Conservation (phyloP, 306 rosid genomes). For the Sechiopsis laciniata region DNA sequence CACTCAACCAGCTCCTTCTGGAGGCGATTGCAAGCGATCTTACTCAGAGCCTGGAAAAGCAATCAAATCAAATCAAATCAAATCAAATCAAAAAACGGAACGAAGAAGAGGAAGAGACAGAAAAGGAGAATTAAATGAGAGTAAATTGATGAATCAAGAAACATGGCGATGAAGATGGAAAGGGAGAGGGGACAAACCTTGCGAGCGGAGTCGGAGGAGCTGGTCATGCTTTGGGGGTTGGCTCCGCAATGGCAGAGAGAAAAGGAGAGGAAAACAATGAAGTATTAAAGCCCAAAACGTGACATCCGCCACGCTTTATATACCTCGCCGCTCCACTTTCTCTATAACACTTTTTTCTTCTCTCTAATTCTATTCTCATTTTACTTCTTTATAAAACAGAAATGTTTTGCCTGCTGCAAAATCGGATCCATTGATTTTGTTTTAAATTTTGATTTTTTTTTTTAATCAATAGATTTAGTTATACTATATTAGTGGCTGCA, state of each 20-base stretch:
- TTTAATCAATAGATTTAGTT: too few relatives aligned
- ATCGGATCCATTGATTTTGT: too few relatives aligned
- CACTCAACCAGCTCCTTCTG: constrained; percentile 97
- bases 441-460: too few relatives aligned
- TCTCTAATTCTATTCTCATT: neutral
- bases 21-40: constrained; percentile 97
- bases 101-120: neutral
- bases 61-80: neutral
- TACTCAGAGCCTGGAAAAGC: constrained; percentile 59
- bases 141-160: neutral
- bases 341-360: neutral
- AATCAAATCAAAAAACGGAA: neutral
- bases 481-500: too few relatives aligned
- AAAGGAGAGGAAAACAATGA: neutral
- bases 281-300: neutral
- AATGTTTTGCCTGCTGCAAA: too few relatives aligned
- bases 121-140: neutral
- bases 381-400: neutral
- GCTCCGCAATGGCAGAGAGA: constrained; percentile 28
- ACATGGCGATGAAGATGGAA: constrained; percentile 1
- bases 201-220: constrained; percentile 85
- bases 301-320: constrained; percentile 38
- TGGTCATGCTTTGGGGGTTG: constrained; percentile 61
- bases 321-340: constrained; percentile 4
- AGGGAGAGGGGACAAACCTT: constrained; percentile 54